These are phyloP conservation scores for Pythium oligandrum DNA, from an alignment of 352 stramenopile species.

Conservation along the genomic window DNA sequence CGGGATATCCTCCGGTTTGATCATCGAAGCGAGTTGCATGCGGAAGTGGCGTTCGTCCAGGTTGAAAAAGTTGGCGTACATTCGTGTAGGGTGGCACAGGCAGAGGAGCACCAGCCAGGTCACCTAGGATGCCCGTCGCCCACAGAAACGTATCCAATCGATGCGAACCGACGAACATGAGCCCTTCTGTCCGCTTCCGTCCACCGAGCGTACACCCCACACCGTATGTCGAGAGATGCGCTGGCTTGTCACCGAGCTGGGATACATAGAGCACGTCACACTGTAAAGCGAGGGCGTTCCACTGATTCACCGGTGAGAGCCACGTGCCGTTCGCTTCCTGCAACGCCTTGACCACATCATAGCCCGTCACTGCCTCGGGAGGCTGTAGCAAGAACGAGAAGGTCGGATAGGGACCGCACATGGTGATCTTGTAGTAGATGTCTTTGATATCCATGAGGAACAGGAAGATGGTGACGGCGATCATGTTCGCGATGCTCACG, in stretches of 20 bases:
- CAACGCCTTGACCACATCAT: constrained; percentile 15
- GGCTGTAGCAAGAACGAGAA: constrained; percentile 15
- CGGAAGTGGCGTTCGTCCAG: constrained; percentile 14
- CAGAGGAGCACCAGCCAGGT: constrained; percentile 9
- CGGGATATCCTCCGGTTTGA: constrained; percentile 7
- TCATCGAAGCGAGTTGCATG: background rate
- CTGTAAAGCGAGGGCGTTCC: constrained; percentile 18
- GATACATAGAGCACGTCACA: constrained; percentile 18
- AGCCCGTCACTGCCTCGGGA: constrained; percentile 15
- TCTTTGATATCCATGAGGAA: constrained; percentile 24
- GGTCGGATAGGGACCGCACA: constrained; percentile 16
- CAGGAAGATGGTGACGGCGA: constrained; percentile 20
- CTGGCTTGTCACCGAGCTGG: constrained; percentile 13
- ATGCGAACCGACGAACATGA: constrained; percentile 20
- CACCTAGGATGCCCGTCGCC: constrained; percentile 14
- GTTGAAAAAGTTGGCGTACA: constrained; percentile 12
- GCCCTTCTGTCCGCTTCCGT: constrained; percentile 10
- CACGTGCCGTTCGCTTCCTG: constrained; percentile 11
- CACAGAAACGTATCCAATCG: constrained; percentile 12
- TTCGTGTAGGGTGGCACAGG: constrained; percentile 5
- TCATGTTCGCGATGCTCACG: constrained; percentile 22
- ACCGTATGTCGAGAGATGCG: constrained; percentile 13
- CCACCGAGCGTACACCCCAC: constrained; percentile 14
- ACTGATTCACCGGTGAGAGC: constrained; percentile 12
- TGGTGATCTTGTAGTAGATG: constrained; percentile 23